Conservation (phyloP, 768 basidiomycete species). For the Cystofilobasidium bisporidii region DNA sequence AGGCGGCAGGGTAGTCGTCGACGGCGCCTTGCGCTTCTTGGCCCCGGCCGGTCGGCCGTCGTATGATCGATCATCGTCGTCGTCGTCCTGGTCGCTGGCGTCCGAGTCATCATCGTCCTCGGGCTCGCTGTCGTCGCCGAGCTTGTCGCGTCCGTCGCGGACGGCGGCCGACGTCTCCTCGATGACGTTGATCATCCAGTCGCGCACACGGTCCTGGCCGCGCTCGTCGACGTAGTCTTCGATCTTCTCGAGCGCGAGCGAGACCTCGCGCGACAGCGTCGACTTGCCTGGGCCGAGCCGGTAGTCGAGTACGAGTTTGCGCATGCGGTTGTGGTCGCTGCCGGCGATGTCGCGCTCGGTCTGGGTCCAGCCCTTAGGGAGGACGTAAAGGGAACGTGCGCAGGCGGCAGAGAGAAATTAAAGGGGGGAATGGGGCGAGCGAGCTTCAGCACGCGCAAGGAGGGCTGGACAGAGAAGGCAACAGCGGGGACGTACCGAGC, state of each 20-base stretch:
- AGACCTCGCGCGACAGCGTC: neutral
- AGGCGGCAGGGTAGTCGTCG: neutral
- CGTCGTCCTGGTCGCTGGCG: neutral
- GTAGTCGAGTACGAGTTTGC: neutral
- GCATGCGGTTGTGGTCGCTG: neutral
- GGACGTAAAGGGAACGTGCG: no score
- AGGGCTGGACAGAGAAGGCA: neutral
- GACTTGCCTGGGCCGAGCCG: neutral
- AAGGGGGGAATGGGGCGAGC: neutral
- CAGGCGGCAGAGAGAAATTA: neutral
- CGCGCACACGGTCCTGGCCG: slow-evolving; percentile 11
- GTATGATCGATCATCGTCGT: neutral
- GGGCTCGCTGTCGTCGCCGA: neutral
- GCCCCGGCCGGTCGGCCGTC: neutral
- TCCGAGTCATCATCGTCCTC: neutral
- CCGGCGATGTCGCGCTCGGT: neutral
- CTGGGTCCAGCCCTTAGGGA: slow-evolving; percentile 13
- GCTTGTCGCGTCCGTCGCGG: neutral
- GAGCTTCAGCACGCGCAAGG: neutral
- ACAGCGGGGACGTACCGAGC: neutral
- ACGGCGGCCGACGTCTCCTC: neutral
- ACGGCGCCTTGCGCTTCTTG: neutral
- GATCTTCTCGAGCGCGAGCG: neutral
- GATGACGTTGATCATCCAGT: slow-evolving; percentile 19
- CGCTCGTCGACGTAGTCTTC: slow-evolving; percentile 23